Base-by-base conservation (phyloP, 352 stramenopile species). In the Pythium periplocum region DNA sequence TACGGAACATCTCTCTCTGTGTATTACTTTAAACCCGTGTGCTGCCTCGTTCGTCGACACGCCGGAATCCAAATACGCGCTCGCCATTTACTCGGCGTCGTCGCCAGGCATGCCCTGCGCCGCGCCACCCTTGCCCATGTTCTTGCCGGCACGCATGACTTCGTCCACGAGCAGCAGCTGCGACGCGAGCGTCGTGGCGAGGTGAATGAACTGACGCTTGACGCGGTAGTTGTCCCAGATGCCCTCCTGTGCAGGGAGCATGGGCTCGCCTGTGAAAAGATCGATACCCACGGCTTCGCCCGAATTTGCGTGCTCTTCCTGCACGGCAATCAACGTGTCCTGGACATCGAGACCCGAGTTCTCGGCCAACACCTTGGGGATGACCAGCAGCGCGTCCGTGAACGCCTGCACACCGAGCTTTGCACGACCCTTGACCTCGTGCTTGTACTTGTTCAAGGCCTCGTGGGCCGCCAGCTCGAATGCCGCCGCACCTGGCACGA, bases 181-280 rank as follows among this genome's bases (percentile, higher is more conserved):
- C 48, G 87, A 98, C n/a, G 97, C 97, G 38, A 99, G 73, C 41
- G 98, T 96, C 43, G 96, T 98, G n/a, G 92, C 86, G 38, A 99
- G 78, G 74, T 99, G 96, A 45, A 99, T 91, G 61, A 96, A 98
- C 70, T 99, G 97, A 60, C 96, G 89, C 83, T 99, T 99, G 49
- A 99, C 97, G 52, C 94, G 89, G 75, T 98, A 97, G 78, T 98
- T 99, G 75, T 99, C 87, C 93, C 96, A 99, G 53, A 99, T 88
- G 47, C 97, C 97, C 64, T 98, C 87, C 64, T 98, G 87, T 40
- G 83, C 91, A 2, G 96, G 95, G 49, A 98, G 73, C 83, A 99
- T 99, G 8, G 93, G 84, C 66, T 99, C 93, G 49, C 97, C 97
- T 12, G 94, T 98, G 53, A 93, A 89, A 32, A 98, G 80, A 68